A percentile compares a stretch with the other conserved stretches of the same genome.
Conservation (phyloP, 2,329 filamentous ascomycete species). For the Rhexocercosporidium sp. region DNA sequence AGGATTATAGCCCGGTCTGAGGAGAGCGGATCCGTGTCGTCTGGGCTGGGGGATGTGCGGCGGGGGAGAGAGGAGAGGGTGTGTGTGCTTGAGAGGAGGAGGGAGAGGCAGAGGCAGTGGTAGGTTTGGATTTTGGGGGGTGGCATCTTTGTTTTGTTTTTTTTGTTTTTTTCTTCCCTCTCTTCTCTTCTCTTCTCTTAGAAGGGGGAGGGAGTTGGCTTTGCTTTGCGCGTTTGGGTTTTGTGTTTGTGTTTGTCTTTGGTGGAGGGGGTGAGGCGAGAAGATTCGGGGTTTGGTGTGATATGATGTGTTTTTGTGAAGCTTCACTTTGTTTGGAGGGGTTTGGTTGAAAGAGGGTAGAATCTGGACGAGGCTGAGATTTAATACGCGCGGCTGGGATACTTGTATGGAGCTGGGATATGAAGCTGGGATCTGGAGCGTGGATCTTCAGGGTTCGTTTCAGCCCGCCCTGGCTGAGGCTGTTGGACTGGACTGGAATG, state of each 20-base stretch:
- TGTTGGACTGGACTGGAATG: neutral
- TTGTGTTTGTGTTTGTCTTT: neutral
- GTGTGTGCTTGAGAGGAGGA: constrained; percentile 65
- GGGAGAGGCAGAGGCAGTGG: constrained; percentile 69
- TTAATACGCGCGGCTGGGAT: no score
- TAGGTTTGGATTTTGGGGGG: constrained; percentile 53
- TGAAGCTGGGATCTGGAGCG: no score
- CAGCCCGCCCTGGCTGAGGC: neutral
- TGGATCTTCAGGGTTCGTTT: constrained; percentile 8
- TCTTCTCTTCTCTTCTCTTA: no score
- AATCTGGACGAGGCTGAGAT: constrained; percentile 11
- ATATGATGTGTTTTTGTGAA: neutral
- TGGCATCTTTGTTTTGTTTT: neutral
- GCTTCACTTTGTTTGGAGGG: neutral
- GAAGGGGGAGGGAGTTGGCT: no score
- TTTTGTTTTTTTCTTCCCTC: no score
- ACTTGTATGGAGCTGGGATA: no score
- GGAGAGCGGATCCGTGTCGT: constrained; percentile 41
- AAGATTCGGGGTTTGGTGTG: no score
- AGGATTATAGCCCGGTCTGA: constrained; percentile 63
- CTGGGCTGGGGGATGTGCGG: constrained; percentile 45
- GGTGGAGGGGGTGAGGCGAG: neutral
- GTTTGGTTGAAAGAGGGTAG: neutral
- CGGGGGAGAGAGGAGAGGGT: constrained; percentile 56
- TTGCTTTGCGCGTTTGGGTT: no score